Conservation (phyloP, 495 filamentous ascomycete species). For the Aspergillus biplanus region DNA sequence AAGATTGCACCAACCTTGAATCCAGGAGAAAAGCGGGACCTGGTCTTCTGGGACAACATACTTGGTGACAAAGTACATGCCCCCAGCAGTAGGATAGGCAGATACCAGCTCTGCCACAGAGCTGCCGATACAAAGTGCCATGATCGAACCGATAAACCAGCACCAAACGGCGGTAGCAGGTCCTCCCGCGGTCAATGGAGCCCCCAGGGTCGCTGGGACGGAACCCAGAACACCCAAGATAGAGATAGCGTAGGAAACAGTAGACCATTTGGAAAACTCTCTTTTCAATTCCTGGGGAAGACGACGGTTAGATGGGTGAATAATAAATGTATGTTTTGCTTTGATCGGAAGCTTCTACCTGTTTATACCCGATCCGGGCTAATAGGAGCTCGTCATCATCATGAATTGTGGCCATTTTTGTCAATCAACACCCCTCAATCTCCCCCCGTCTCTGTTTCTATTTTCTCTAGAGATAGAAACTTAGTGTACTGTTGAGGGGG, state of each 20-base stretch:
- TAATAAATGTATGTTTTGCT: background rate
- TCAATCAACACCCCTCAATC: background rate
- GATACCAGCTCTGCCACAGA: slow-evolving; percentile 67
- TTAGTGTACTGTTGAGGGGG: background rate
- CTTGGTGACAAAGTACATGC: slow-evolving; percentile 69
- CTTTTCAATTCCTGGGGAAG: slow-evolving; percentile 58
- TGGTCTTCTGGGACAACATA: slow-evolving; percentile 60
- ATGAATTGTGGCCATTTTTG: slow-evolving; percentile 51
- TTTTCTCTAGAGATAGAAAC: background rate
- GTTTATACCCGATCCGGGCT: slow-evolving; percentile 69
- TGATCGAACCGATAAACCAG: slow-evolving; percentile 69
- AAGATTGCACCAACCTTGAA: slow-evolving; percentile 66
- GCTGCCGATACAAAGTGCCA: slow-evolving; percentile 69
- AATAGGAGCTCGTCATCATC: slow-evolving; percentile 69
- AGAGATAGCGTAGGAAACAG: slow-evolving; percentile 74
- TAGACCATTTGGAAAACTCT: slow-evolving; percentile 76
- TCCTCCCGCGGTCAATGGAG: slow-evolving; percentile 65
- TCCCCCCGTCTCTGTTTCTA: background rate
- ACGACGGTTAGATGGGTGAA: background rate
- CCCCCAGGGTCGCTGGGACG: slow-evolving; percentile 69
- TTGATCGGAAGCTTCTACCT: slow-evolving; percentile 45
- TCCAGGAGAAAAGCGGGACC: slow-evolving; percentile 62
- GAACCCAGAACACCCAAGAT: slow-evolving; percentile 72
- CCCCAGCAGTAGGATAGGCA: slow-evolving; percentile 65
- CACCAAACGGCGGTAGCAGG: slow-evolving; percentile 74